Evolutionary conservation across 2,329 filamentous ascomycete genomes (phyloP), one percentile per base, ranked within the genome.

Genomic region (Orbilia blumenaviensis): DNA sequence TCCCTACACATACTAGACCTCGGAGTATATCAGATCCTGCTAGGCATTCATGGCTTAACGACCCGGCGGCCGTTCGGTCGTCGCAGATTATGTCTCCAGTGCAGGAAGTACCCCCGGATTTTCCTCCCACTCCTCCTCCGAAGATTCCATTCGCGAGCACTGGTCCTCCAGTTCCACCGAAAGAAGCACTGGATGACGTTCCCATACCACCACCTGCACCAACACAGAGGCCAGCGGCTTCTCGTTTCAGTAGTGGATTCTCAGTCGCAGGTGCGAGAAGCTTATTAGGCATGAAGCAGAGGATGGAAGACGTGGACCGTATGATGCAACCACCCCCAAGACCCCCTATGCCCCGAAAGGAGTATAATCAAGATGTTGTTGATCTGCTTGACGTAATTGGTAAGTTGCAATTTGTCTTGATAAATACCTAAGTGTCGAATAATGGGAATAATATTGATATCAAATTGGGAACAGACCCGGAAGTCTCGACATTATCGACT

Each of bases 401-500:
- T 90, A 85, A 16, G 41, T 21, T 50, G 9, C 21, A 16, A 54
- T 42, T 18, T 41, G 16, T 14, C 2, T 18, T n/a, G n/a, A n/a
- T n/a, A n/a, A n/a, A n/a, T n/a, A n/a, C 12, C 6, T 10, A 23
- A 75, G 87, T 82, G n/a, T n/a, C n/a, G n/a, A n/a, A n/a, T 62
- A 25, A 10, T 2, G 27, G 32, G 38, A 38, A 46, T 3, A 14
- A 34, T 54, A 54, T n/a, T 46, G 46, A 58, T 29, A 50, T 73
- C 82, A n/a, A n/a, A n/a, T n/a, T n/a, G 67, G 84, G 78, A 41
- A 25, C 6, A 93, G 92, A 96, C 80, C 92, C 92, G 44, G 92
- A 96, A 83, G 89, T 96, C 2, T 89, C 92, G 36, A 92, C 92
- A 0, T 84, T 96, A 2, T 92, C 92, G 0, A 94, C 92, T 12